These are phyloP conservation scores for Aspergillus ochraceus DNA, from an alignment of 2,329 filamentous ascomycete species.

Conservation along the genomic window DNA sequence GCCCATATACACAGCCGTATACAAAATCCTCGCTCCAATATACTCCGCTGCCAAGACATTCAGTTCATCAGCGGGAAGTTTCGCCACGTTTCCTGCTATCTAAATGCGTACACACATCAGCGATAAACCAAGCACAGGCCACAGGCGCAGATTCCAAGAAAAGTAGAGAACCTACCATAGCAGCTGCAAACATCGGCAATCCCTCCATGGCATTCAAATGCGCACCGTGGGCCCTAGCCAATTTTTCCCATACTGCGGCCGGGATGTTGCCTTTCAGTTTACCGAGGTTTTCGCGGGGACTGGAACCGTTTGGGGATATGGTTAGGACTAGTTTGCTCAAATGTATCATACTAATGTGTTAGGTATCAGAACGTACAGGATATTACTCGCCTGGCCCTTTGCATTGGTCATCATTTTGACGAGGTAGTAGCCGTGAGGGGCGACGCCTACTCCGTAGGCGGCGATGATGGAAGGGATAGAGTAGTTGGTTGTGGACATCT, in stretches of 20 bases:
- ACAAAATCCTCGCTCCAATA: constrained; percentile 31
- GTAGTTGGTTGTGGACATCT: constrained; percentile 25
- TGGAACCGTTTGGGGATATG: constrained; percentile 1
- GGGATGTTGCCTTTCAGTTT: constrained; percentile 28
- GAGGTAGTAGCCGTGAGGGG: constrained; percentile 32
- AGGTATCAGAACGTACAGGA: constrained; percentile 16
- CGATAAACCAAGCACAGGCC: not conserved
- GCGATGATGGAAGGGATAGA: constrained; percentile 32
- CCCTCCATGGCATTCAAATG: constrained; percentile 39
- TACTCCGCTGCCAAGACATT: constrained; percentile 35
- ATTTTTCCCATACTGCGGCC: constrained; percentile 20
- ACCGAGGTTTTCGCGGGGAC: constrained; percentile 34
- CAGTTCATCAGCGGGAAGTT: constrained; percentile 30
- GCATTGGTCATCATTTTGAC: constrained; percentile 32
- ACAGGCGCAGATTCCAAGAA: not conserved
- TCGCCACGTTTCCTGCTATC: constrained; percentile 36
- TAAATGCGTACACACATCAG: not conserved
- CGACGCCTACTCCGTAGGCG: constrained; percentile 31
- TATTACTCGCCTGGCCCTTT: constrained; percentile 29
- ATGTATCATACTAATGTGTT: too few relatives aligned
- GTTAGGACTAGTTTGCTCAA: too few relatives aligned
- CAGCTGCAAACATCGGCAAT: constrained; percentile 36
- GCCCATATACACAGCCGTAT: constrained; percentile 36
- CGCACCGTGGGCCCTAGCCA: constrained; percentile 30
- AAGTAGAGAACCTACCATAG: constrained; percentile 23